phyloP scores from a whole-genome alignment of 805 yeast species.

The Metschnikowia corniflorae region DNA sequence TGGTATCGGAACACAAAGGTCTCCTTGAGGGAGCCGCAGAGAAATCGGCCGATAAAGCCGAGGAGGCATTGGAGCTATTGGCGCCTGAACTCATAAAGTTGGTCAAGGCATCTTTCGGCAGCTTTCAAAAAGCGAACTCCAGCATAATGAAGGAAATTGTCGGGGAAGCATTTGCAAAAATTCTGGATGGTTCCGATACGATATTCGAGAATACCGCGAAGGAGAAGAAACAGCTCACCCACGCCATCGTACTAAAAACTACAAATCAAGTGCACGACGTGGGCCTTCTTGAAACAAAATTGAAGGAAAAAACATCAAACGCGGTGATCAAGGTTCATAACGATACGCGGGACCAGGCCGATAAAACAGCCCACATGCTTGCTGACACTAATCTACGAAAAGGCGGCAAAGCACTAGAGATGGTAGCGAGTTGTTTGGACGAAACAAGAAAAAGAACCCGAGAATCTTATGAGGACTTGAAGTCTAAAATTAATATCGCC shows the following conservation, averaged over 20 bases:
- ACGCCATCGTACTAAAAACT: conserved; percentile 1
- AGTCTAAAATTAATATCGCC: conserved; percentile 1
- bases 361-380: background rate
- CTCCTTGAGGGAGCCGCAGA: too few species aligned
- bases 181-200: too few species aligned
- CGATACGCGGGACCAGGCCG: background rate
- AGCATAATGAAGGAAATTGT: too few species aligned
- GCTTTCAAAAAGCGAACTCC: too few species aligned
- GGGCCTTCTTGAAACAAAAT: background rate
- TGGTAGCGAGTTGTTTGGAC: background rate
- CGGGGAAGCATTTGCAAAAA: too few species aligned
- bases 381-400: background rate
- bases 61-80: too few species aligned
- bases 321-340: conserved; percentile 6
- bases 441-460: background rate
- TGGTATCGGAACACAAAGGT: too few species aligned
- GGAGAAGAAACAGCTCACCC: too few species aligned
- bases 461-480: conserved; percentile 1
- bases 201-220: too few species aligned
- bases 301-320: background rate
- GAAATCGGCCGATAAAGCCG: too few species aligned
- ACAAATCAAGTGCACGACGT: background rate
- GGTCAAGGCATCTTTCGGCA: too few species aligned
- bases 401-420: background rate
- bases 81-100: too few species aligned